Conservation (phyloP, 441 rosid genomes). For the Adansonia gregorii region DNA sequence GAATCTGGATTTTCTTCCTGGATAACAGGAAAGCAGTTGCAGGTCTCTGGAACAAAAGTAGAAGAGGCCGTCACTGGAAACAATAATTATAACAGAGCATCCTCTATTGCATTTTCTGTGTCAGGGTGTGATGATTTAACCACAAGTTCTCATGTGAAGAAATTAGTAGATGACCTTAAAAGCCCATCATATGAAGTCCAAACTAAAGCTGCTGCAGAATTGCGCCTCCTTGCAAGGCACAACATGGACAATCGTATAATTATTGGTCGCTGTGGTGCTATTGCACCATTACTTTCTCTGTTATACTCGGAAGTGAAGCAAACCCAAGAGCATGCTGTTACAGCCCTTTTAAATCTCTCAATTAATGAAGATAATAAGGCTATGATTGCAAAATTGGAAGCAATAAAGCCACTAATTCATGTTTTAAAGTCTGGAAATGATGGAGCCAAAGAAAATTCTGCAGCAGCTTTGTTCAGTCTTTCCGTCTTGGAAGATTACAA, state of each 20-base stretch:
- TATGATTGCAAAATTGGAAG: conserved; percentile 73
- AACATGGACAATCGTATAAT: conserved; percentile 70
- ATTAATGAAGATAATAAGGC: conserved; percentile 76
- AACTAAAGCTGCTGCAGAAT: conserved; percentile 74
- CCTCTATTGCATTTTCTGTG: conserved; percentile 38
- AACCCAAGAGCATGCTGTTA: conserved; percentile 90
- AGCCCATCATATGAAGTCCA: conserved; percentile 56
- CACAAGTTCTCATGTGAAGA: conserved; percentile 52
- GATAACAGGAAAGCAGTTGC: conserved; percentile 42
- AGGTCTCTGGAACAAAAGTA: conserved; percentile 39
- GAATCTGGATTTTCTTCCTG: conserved; percentile 43
- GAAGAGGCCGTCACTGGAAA: conserved; percentile 43
- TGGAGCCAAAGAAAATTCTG: conserved; percentile 91
- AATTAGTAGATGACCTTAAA: conserved; percentile 69
- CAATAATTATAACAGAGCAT: conserved; percentile 29
- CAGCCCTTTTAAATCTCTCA: conserved; percentile 84
- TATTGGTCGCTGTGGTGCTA: conserved; percentile 73
- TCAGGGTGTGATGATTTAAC: conserved; percentile 49
- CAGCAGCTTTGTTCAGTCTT: conserved; percentile 80
- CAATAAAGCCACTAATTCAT: conserved; percentile 79
- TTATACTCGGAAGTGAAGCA: conserved; percentile 64
- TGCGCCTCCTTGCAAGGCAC: conserved; percentile 76
- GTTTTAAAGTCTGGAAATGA: conserved; percentile 73
- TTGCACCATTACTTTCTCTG: conserved; percentile 66
- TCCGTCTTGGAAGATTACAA: conserved; percentile 78